Conservation (phyloP, 495 filamentous ascomycete genomes). For the Xylaria nigripes region DNA sequence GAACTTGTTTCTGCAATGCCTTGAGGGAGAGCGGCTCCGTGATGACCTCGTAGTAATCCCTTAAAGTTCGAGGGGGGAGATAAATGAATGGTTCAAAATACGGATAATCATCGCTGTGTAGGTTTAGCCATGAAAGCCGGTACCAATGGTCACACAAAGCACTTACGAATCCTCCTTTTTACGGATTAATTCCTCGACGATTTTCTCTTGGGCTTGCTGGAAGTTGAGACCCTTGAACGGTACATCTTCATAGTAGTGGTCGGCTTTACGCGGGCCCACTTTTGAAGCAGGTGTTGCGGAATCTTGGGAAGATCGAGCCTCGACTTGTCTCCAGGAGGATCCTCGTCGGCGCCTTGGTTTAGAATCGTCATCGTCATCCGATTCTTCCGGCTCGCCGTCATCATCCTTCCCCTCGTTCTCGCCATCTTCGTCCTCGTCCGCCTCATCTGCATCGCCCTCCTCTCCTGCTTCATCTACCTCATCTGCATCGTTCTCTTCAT, state of each 20-base stretch:
- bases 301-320: slow-evolving; percentile 23
- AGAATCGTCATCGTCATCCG: slow-evolving; percentile 12
- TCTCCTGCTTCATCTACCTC: slow-evolving; percentile 9
- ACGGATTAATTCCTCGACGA: slow-evolving; percentile 58
- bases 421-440: slow-evolving; percentile 17
- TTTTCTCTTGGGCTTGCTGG: slow-evolving; percentile 74
- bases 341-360: not conserved
- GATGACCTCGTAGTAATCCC: slow-evolving; percentile 74
- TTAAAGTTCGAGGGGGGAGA: slow-evolving; percentile 51
- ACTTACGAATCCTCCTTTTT: slow-evolving; percentile 54
- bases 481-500: slow-evolving; percentile 21
- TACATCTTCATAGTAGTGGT: slow-evolving; percentile 45
- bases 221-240: slow-evolving; percentile 58
- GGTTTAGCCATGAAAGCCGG: slow-evolving; percentile 1
- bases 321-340: slow-evolving; percentile 2
- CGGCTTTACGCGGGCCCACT: slow-evolving; percentile 25
- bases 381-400: slow-evolving; percentile 29
- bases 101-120: slow-evolving; percentile 37
- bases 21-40: slow-evolving; percentile 63
- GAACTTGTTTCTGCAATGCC: slow-evolving; percentile 60
- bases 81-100: slow-evolving; percentile 59
- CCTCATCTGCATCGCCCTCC: slow-evolving; percentile 13
- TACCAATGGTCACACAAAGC: not conserved
- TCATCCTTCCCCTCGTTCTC: slow-evolving; percentile 24
- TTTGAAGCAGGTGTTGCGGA: slow-evolving; percentile 20